Percentiles rank a stretch among this genome's conserved stretches.
Conservation (phyloP, 495 filamentous ascomycete genomes). For the Tetracladium marchalianum region DNA sequence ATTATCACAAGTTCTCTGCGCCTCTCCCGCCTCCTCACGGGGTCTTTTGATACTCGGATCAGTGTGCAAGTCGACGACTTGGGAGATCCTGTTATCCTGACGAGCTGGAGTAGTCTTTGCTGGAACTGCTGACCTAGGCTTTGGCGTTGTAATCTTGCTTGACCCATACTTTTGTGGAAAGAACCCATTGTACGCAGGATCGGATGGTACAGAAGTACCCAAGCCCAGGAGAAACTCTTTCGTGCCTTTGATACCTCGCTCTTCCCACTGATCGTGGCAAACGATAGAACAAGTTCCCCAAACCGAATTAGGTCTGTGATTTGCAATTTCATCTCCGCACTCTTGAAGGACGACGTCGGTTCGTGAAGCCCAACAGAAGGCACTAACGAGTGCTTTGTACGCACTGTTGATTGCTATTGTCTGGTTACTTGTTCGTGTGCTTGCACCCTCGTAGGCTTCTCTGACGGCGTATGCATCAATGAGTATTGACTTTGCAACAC, state of each 20-base stretch:
- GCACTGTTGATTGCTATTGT: constrained; percentile 10
- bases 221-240: constrained; percentile 14
- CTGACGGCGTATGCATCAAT: constrained; percentile 14
- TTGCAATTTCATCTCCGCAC: neutral
- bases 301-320: neutral
- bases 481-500: constrained; percentile 9
- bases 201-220: constrained; percentile 4
- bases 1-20: too few relatives aligned
- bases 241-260: constrained; percentile 7
- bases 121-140: too few relatives aligned
- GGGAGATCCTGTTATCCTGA: too few relatives aligned
- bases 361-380: constrained; percentile 15
- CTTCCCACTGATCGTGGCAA: constrained; percentile 4
- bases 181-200: constrained; percentile 13
- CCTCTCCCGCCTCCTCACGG: too few relatives aligned
- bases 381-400: constrained; percentile 11
- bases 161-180: constrained; percentile 10
- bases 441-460: constrained; percentile 4
- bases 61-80: too few relatives aligned
- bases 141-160: too few relatives aligned
- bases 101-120: too few relatives aligned
- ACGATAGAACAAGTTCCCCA: constrained; percentile 3
- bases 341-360: constrained; percentile 7
- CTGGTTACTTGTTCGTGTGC: constrained; percentile 4
- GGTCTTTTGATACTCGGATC: too few relatives aligned